Conservation (phyloP, 1,284 basidiomycete species). For the Rhodofomes roseus region DNA sequence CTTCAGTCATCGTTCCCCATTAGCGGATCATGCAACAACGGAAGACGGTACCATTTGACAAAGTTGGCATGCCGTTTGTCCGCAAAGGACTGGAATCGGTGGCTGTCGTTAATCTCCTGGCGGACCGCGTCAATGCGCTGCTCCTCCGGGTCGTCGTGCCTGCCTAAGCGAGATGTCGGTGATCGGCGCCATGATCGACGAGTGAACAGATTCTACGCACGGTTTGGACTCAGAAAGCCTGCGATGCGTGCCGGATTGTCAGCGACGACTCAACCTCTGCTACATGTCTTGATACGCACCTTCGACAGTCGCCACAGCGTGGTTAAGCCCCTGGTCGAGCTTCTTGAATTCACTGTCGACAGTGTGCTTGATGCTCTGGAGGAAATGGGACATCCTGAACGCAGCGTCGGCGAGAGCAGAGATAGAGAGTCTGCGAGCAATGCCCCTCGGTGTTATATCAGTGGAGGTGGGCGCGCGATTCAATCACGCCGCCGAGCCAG, state of each 20-base stretch:
- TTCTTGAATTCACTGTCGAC: constrained; percentile 14
- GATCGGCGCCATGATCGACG: constrained; percentile 2
- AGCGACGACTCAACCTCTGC: too few species aligned
- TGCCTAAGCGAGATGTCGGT: constrained; percentile 33
- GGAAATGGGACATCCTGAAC: constrained; percentile 5
- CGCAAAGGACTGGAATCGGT: constrained; percentile 87
- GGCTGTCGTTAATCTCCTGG: constrained; percentile 68
- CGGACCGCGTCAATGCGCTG: constrained; percentile 62
- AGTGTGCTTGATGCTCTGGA: constrained; percentile 18
- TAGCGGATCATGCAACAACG: too few species aligned
- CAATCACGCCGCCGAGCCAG: not conserved
- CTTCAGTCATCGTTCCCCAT: not conserved
- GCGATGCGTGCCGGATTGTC: constrained; percentile 5
- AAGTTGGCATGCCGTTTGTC: constrained; percentile 63
- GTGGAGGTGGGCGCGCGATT: not conserved
- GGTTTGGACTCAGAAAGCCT: constrained; percentile 59
- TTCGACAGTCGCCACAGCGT: constrained; percentile 28
- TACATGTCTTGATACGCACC: constrained; percentile 20
- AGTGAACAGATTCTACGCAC: constrained; percentile 34
- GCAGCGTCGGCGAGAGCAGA: not conserved
- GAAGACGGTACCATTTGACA: constrained; percentile 72
- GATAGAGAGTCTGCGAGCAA: not conserved
- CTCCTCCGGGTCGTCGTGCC: constrained; percentile 78
- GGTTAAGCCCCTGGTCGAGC: constrained; percentile 26
- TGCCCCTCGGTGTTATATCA: not conserved